Base-by-base conservation (phyloP, 1,139 yeast species). In the Zygosaccharomyces pseudobailii region DNA sequence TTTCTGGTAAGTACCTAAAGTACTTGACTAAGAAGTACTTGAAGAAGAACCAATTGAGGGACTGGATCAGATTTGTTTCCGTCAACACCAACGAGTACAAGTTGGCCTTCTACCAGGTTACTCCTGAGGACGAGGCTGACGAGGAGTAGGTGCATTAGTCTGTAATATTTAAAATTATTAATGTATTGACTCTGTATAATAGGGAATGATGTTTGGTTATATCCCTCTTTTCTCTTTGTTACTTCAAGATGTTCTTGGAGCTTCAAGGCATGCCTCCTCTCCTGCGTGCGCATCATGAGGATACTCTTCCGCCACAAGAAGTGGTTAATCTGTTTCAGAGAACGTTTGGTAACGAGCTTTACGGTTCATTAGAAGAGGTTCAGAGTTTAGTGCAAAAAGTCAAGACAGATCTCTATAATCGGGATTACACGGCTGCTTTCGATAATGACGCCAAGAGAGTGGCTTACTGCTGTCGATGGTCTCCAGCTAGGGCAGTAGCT, bases 1-100 rank as follows among this genome's bases (percentile, higher is more conserved):
- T 94, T 92, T 89, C 97, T 66, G 99, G 99, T 79, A 92, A 94
- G 81, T 92, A 92, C 95, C 86, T 89, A 76, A 92, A 92, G 82
- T 92, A 90, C 92, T 82, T 92, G 74, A 87, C 97, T 71, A 92
- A 92, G 89, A 90, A 95, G 84, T 92, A 88, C 94, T 87, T 92
- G 78, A 92, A 92, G 96, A 92, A 92, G 88, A 88, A 89, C 94
- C 95, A 87, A 79, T 87, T 90, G 80, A 86, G 94, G 82, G 98
- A 92, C 82, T 92, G 98, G 98, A 89, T 94, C 78, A 94, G 98
- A 84, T 92, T 94, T 71, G 96, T 92, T 65, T 87, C 98, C 64
- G 83, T 87, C 71, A 85, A 89, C 80, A 88, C 87, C 77, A 89
- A 92, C 85, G 84, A 82, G 74, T 94, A 92, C 88, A 88, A 87